phyloP scores from a whole-genome alignment of 139 green algal genomes.

The Chlorella sorokiniana region DNA sequence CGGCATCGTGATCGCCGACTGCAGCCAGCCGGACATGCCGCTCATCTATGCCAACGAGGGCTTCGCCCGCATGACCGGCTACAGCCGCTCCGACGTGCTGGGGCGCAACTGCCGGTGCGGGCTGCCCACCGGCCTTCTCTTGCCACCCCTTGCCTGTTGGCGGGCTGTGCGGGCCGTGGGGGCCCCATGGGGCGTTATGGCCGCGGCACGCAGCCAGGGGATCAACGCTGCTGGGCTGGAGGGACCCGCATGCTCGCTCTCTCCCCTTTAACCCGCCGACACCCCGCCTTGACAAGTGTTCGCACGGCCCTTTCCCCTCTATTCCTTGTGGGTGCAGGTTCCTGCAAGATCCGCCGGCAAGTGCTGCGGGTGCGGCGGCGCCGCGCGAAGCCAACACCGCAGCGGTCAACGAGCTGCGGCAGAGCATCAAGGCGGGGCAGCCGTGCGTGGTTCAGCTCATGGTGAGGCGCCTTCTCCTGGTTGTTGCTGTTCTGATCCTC shows the following conservation, averaged over 20 bases:
- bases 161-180: too few species aligned
- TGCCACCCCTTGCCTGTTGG: not conserved
- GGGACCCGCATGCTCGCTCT: too few species aligned
- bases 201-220: too few species aligned
- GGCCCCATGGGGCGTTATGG: too few species aligned
- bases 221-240: too few species aligned
- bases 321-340: conserved; percentile 44
- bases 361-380: not conserved
- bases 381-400: conserved; percentile 45
- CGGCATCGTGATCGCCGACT: conserved; percentile 84
- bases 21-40: conserved; percentile 74
- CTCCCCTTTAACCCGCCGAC: too few species aligned
- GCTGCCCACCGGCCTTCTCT: not conserved
- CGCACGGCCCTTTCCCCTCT: too few species aligned
- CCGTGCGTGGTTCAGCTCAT: conserved; percentile 58
- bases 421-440: conserved; percentile 53
- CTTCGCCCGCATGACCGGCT: conserved; percentile 86
- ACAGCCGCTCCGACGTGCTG: conserved; percentile 59
- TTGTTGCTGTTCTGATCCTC: too few species aligned
- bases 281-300: too few species aligned
- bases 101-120: conserved; percentile 73
- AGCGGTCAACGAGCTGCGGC: conserved; percentile 44
- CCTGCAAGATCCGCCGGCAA: conserved; percentile 47
- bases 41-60: conserved; percentile 84
- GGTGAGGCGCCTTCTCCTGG: not conserved